Evolutionary conservation across 495 filamentous ascomycete species (phyloP), one percentile per base, ranked within the genome.

Genomic region (Pseudomonodictys pantanalensis): DNA sequence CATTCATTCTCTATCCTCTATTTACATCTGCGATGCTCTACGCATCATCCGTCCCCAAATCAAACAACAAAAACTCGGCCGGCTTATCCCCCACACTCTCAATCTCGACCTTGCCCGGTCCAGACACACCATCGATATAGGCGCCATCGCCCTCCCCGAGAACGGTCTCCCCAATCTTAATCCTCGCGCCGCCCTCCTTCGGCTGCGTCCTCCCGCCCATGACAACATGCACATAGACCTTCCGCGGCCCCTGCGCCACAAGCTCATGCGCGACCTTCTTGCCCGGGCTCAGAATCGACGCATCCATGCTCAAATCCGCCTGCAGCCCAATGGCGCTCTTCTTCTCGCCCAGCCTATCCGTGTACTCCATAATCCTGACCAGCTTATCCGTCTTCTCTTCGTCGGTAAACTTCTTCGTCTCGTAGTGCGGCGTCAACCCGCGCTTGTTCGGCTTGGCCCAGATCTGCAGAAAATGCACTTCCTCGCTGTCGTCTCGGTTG

Each of bases 381-480:
- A 91, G 87, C 17, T 74, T 82, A 54, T 81, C 74, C 24, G 80
- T 76, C 76, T 92, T 92, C 47, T 74, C 76, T 22, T 81, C 84
- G 49, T 92, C 88, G 33, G 74, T 68, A 60, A 88, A 90, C 22
- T 78, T 83, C 55, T 73, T 77, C 10, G 85, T 89, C 65, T 86
- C 84, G 68, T 92, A 92, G 22, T 78, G 76, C 3, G 88, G 88
- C 57, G 76, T 80, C 49, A 92, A 75, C 5, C 86, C 85, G 5
- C 76, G 71, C 66, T 77, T 79, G 82, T 87, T 89, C 1, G 88
- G 88, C 20, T 86, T 70, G 2, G 81, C 88, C 88, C 87, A 92
- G 58, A 92, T 92, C 72, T 92, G 88, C 20, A 92, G 76, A 69
- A 91, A 91, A 67, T 92, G 88, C 17, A 88, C 85, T 11, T 83